Base-by-base conservation (phyloP, 805 yeast species). In the Yarrowia sp. region DNA sequence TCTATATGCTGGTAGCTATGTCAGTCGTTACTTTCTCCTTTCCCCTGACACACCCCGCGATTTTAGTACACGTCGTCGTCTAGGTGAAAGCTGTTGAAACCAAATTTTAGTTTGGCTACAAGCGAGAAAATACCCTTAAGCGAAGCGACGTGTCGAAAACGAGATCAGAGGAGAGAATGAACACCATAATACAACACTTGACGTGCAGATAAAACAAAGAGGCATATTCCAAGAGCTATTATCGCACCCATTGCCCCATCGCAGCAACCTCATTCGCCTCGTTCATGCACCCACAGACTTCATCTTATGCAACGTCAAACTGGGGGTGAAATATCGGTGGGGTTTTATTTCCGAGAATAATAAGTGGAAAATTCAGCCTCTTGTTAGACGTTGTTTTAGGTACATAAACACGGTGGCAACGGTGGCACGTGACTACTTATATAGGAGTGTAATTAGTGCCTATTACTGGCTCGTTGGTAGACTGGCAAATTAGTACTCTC, bases 91-190 rank as follows among this genome's bases (percentile, higher is more conserved):
- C 13, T 47, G 52, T 15, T 30, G 38, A 47, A 47, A 30, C 34
- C 50, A 47, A 47, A 17, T 47, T 30, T 30, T 20, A 47, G 34
- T 47, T 47, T 30, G 52, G 14, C 40, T 50, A 12, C 55, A 50
- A 50, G 55, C 55, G 55, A 50, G 55, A 50, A 33, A n/a, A 33
- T 33, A 33, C 53, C 13, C 14, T 24, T 50, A n/a, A 34, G 55
- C 40, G 55, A 50, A 12, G 20, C 36, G 19, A 47, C 52, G 36
- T 24, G 52, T 47, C 13, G 52, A 3, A 24, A 14, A 36, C 13
- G n/a, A 36, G 38, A 36, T 36, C 13, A 10, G 38, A 24, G 30
- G 30, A 5, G 30, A 24, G 30, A 24, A 24, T 24, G 30, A 24
- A 24, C 30, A 24, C 30, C 30, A 24, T 24, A 24, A 24, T 24